Conservation (phyloP, 352 stramenopile genomes). For the Phytophthora lateralis region DNA sequence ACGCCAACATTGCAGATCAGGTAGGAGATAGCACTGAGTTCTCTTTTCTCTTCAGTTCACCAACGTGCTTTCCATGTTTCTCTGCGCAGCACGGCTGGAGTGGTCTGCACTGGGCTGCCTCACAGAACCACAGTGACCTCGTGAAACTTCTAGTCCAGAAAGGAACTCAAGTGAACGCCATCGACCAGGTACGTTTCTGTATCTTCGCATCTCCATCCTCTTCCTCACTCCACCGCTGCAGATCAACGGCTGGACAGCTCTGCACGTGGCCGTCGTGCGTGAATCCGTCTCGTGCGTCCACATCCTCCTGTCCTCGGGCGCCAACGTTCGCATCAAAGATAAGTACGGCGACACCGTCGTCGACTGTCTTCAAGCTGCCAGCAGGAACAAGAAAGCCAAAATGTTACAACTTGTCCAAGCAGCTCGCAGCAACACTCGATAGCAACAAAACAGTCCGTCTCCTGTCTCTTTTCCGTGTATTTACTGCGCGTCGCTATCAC, state of each 20-base stretch:
- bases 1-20: conserved; percentile 66
- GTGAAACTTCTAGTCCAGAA: conserved; percentile 52
- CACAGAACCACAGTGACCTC: conserved; percentile 62
- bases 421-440: conserved; percentile 13
- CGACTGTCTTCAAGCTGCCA: conserved; percentile 43
- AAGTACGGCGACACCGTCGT: conserved; percentile 57
- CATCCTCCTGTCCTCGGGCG: conserved; percentile 51
- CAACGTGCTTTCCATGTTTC: background rate
- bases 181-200: conserved; percentile 51
- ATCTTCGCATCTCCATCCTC: background rate
- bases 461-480: conserved; percentile 31
- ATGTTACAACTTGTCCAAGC: conserved; percentile 49
- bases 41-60: conserved; percentile 4
- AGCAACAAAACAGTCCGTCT: conserved; percentile 2
- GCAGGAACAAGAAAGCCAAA: conserved; percentile 47
- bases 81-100: conserved; percentile 72
- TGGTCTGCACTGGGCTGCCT: conserved; percentile 77
- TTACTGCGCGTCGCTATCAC: conserved; percentile 14
- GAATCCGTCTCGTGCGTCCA: conserved; percentile 49
- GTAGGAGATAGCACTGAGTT: conserved; percentile 19
- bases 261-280: conserved; percentile 72
- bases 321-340: conserved; percentile 45
- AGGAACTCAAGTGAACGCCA: conserved; percentile 51
- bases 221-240: conserved; percentile 10
- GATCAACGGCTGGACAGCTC: conserved; percentile 70